A percentile compares a stretch with the other conserved stretches of the same genome.
These are phyloP conservation scores for Fagopyrum tataricum DNA, from an alignment of 148 eudicot species.

Conservation along the genomic window DNA sequence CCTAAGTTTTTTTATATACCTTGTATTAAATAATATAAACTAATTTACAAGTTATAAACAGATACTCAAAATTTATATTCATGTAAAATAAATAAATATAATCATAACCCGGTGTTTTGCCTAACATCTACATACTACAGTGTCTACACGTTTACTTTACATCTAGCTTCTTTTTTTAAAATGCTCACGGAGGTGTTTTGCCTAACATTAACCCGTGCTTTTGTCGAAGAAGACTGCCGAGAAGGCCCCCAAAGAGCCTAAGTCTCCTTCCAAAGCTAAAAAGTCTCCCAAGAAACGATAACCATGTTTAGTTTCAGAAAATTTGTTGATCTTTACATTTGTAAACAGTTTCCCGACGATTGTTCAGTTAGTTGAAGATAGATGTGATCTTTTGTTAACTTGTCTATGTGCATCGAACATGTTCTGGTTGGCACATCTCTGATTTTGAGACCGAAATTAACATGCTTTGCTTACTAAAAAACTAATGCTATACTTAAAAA, in stretches of 20 bases:
- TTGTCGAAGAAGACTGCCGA: constrained; percentile 51
- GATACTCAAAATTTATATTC: no score
- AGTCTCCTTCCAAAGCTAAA: constrained; percentile 40
- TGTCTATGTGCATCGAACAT: background rate
- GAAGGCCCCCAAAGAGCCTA: constrained; percentile 35
- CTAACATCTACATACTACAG: no score
- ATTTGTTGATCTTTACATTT: background rate
- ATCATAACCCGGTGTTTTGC: background rate
- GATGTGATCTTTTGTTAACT: background rate
- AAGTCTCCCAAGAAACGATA: constrained; percentile 46
- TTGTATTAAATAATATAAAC: no score
- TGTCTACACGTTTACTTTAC: no score
- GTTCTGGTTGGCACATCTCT: no score
- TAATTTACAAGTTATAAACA: no score
- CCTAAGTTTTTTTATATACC: background rate
- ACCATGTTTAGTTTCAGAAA: background rate
- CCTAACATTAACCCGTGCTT: constrained; percentile 60
- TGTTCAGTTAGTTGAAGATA: background rate
- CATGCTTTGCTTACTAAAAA: no score
- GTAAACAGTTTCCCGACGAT: background rate
- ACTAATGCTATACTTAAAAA: no score
- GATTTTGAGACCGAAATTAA: no score
- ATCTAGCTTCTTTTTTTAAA: no score
- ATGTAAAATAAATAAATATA: no score
- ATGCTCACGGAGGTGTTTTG: constrained; percentile 62